Evolutionary conservation across 2,329 filamentous ascomycete genomes (phyloP).

Genomic region (Ophiostoma sp.): DNA sequence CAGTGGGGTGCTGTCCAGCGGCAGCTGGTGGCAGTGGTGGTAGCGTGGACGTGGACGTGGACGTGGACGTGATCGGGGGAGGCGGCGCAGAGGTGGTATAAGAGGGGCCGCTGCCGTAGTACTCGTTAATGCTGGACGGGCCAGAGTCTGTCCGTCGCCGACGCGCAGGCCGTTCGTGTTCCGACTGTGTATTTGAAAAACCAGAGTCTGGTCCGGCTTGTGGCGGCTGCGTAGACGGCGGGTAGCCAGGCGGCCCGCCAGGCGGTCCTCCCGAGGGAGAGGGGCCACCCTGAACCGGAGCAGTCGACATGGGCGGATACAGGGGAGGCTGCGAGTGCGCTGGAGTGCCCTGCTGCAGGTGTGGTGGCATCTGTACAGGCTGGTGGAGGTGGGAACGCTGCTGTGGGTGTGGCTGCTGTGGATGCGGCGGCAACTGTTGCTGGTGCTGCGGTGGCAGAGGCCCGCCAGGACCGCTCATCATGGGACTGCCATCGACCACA

Average conservation of each 20-base stretch:
- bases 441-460: slow-evolving; percentile 9
- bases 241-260: background rate
- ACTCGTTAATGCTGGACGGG: slow-evolving; percentile 12
- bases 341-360: slow-evolving; percentile 29
- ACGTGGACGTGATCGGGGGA: slow-evolving; percentile 12
- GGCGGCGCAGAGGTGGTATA: background rate
- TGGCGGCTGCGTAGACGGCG: background rate
- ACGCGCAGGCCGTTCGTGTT: slow-evolving; percentile 22
- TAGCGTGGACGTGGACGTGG: slow-evolving; percentile 13
- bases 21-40: background rate
- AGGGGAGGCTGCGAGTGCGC: slow-evolving; percentile 20
- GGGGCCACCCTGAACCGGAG: slow-evolving; percentile 24
- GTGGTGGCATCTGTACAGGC: slow-evolving; percentile 8
- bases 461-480: slow-evolving; percentile 20
- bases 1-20: slow-evolving; percentile 7
- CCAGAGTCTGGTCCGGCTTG: slow-evolving; percentile 18
- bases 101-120: slow-evolving; percentile 1
- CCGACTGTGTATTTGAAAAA: slow-evolving; percentile 7
- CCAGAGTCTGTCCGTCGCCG: slow-evolving; percentile 25
- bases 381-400: background rate
- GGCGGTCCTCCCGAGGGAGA: background rate
- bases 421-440: slow-evolving; percentile 12
- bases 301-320: slow-evolving; percentile 19
- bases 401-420: slow-evolving; percentile 1
- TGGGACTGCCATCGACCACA: slow-evolving; percentile 36